A percentile compares a stretch with the other conserved stretches of the same genome.
phyloP scores from a whole-genome alignment of 2,329 filamentous ascomycete genomes.

The Tolypocladium nubicola region DNA sequence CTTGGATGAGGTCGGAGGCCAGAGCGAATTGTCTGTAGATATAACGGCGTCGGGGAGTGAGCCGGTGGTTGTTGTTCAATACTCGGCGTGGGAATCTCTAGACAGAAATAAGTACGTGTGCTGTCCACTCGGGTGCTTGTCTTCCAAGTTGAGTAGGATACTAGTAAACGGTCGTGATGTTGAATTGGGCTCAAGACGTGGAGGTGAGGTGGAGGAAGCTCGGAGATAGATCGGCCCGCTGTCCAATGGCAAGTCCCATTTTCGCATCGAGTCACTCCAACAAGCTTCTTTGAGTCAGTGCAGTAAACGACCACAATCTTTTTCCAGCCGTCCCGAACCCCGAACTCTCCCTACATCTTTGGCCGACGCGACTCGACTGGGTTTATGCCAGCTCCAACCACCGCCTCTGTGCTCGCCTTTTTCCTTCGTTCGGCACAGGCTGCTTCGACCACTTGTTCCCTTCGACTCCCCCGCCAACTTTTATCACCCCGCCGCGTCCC shows the following conservation, averaged over 20 bases:
- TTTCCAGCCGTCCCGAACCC: not conserved
- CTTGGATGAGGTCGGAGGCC: no score
- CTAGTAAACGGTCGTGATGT: not conserved
- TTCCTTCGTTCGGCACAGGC: slow-evolving; percentile 1
- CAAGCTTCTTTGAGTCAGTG: not conserved
- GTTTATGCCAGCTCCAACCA: not conserved
- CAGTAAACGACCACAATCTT: not conserved
- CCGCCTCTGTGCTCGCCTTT: not conserved
- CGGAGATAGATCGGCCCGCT: not conserved
- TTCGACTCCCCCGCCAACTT: not conserved
- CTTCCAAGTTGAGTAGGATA: not conserved
- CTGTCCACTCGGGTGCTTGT: not conserved
- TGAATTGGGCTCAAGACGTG: not conserved
- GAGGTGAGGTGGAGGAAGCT: not conserved
- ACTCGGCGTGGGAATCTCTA: no score
- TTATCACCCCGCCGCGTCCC: not conserved
- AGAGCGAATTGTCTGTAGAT: not conserved
- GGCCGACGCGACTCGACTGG: not conserved
- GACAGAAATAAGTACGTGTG: not conserved
- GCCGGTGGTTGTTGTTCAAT: not conserved
- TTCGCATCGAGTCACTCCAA: not conserved
- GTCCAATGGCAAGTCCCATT: not conserved
- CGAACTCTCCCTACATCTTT: not conserved
- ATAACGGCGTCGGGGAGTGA: not conserved
- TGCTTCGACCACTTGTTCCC: not conserved